Base-by-base conservation (phyloP, 75 land plant genomes). In the Gnetum montanum region DNA sequence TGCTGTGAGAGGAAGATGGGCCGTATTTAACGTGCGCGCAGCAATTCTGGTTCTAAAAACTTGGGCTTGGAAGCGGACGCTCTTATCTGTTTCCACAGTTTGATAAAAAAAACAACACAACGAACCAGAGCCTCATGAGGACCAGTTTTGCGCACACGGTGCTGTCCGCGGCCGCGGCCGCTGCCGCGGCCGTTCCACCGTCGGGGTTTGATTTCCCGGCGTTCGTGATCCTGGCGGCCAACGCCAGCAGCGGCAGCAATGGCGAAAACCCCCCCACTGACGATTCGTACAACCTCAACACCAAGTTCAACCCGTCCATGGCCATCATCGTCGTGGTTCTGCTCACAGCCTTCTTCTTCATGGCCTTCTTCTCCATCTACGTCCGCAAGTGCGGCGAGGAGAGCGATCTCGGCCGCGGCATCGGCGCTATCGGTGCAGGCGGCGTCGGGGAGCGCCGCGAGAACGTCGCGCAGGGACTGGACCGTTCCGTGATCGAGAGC, bases 261-360 rank as follows among this genome's bases (percentile, higher is more conserved):
- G n/a, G n/a, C n/a, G n/a, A n/a, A n/a, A 41, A 2, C 43, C 1
- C 43, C 4, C 2, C 43, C 43, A n/a, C n/a, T n/a, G 56, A n/a
- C 12, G 19, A 54, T 3, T 19, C 19, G 34, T 7, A 4, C 25
- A 18, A 31, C 30, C 8, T n/a, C 48, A 58, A 43, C 30, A 25
- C 49, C 1, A 43, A 20, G 31, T 69, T 69, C 34, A 69, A 51
- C 60, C 58, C 71, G 13, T 46, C 51, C 43, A 69, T 69, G 67
- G 69, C 71, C 10, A 44, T 69, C 57, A 63, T 69, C 40, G 20
- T 69, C 31, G 69, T 64, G 15, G 59, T 62, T 8, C 41, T 69
- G 19, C 16, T 69, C 8, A 31, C 31, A 6, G 57, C 59, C 15
- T 69, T 65, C 31, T 54, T 63, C 5, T 46, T 62, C 49, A 33